Percentiles rank a stretch among this genome's conserved stretches.
These are phyloP conservation scores for barrel medic (Medicago truncatula) DNA, from an alignment of 306 rosid genomes.

Conservation along the genomic window DNA sequence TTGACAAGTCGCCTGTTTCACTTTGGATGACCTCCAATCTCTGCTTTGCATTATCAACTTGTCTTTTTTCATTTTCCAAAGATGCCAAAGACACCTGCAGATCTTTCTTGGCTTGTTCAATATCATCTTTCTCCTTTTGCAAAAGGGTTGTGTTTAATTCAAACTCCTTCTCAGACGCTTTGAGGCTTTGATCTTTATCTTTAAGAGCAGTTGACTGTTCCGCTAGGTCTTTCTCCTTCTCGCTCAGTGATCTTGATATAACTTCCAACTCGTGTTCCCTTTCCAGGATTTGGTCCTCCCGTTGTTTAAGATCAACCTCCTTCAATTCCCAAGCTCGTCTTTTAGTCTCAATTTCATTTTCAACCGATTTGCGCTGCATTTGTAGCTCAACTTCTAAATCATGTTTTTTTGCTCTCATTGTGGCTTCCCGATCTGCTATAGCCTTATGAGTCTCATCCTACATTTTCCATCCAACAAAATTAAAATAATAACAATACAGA, in stretches of 20 bases:
- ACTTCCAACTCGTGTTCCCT: constrained; percentile 79
- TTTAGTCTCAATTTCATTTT: constrained; percentile 80
- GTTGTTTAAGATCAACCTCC: constrained; percentile 91
- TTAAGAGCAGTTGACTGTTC: constrained; percentile 62
- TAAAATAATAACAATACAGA: constrained; percentile 15
- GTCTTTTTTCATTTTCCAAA: constrained; percentile 63
- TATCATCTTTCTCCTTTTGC: constrained; percentile 73
- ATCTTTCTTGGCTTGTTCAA: constrained; percentile 64
- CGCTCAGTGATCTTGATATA: constrained; percentile 62
- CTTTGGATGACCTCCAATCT: constrained; percentile 71
- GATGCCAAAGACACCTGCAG: constrained; percentile 64
- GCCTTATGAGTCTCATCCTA: constrained; percentile 77
- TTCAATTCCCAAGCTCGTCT: constrained; percentile 96
- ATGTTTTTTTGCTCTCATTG: constrained; percentile 57
- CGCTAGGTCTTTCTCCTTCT: constrained; percentile 76
- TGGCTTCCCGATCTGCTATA: constrained; percentile 67
- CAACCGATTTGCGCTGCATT: constrained; percentile 62
- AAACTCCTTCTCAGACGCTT: constrained; percentile 62
- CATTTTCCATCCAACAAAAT: constrained; percentile 42
- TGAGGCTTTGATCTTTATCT: constrained; percentile 66
- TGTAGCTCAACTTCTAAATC: constrained; percentile 82
- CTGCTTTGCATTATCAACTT: constrained; percentile 68
- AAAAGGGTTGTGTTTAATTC: constrained; percentile 64
- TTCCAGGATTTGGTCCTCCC: constrained; percentile 69
- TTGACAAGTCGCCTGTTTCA: constrained; percentile 80